phyloP scores from a whole-genome alignment of 2,329 filamentous ascomycete species.

The Pyrenochaeta sp. region DNA sequence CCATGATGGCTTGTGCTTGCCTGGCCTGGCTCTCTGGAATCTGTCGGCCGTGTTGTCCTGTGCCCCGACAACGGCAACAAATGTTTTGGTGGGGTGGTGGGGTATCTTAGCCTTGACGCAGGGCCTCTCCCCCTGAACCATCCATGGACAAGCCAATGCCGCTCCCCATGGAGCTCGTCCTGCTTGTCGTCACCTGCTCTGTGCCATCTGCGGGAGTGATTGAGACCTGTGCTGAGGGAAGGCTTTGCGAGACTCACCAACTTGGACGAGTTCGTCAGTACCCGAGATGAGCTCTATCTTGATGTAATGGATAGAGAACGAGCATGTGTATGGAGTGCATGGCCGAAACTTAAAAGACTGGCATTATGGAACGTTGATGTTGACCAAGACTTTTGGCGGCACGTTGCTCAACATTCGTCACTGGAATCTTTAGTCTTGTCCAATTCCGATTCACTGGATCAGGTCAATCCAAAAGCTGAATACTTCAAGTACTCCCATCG shows the following conservation, averaged over 20 bases:
- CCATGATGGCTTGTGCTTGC: conserved; percentile 18
- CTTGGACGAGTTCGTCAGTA: conserved; percentile 60
- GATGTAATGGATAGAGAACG: conserved; percentile 27
- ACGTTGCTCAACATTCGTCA: conserved; percentile 44
- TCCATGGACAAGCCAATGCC: too few species aligned
- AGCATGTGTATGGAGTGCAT: conserved; percentile 53
- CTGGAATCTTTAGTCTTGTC: conserved; percentile 56
- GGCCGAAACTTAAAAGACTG: conserved; percentile 53
- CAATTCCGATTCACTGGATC: conserved; percentile 43
- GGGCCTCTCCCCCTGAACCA: too few species aligned
- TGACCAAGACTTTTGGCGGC: conserved; percentile 36
- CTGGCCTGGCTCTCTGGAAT: too few species aligned
- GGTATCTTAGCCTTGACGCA: too few species aligned
- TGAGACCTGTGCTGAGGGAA: too few species aligned
- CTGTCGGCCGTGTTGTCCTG: too few species aligned
- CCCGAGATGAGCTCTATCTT: too few species aligned
- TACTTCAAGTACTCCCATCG: conserved; percentile 44
- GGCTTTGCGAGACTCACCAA: conserved; percentile 44
- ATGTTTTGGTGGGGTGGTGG: conserved; percentile 11
- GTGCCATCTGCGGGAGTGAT: too few species aligned
- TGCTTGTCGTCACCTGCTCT: too few species aligned
- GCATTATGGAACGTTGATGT: conserved; percentile 54
- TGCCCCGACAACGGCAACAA: neutral
- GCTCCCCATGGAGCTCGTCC: too few species aligned
- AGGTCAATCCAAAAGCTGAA: conserved; percentile 51